These are phyloP conservation scores for Colletotrichum cuscutae DNA, from an alignment of 2,329 filamentous ascomycete species.

Conservation along the genomic window DNA sequence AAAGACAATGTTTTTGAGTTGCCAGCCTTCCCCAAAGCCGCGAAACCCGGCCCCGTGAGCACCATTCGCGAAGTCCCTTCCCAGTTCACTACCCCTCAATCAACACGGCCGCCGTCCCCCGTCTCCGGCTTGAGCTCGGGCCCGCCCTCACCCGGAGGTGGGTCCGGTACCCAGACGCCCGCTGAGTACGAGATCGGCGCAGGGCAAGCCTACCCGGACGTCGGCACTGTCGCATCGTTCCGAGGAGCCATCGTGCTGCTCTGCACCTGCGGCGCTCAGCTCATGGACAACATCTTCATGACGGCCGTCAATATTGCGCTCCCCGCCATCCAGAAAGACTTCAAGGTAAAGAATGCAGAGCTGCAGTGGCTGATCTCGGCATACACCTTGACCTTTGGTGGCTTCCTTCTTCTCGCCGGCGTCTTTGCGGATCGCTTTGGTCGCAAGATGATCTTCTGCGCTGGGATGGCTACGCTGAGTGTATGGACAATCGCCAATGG, in stretches of 20 bases:
- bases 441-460: conserved; percentile 26
- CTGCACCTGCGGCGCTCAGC: conserved; percentile 25
- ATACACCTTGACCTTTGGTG: conserved; percentile 28
- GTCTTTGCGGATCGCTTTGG: conserved; percentile 30
- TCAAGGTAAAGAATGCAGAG: conserved; percentile 15
- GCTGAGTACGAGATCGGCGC: conserved; percentile 13
- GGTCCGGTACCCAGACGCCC: background rate
- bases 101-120: conserved; percentile 23
- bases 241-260: conserved; percentile 14
- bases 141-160: conserved; percentile 1
- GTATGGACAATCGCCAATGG: conserved; percentile 25
- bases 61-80: conserved; percentile 27
- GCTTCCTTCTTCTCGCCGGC: conserved; percentile 20
- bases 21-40: conserved; percentile 17
- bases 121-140: conserved; percentile 8
- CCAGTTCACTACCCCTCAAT: conserved; percentile 22
- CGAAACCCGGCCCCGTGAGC: conserved; percentile 23
- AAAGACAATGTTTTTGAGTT: conserved; percentile 24
- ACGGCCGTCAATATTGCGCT: conserved; percentile 24
- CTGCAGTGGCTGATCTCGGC: conserved; percentile 30
- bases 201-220: conserved; percentile 23
- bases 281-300: conserved; percentile 26
- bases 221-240: conserved; percentile 23
- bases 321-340: conserved; percentile 23
- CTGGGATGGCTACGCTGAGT: conserved; percentile 25